These are phyloP conservation scores for Berkeleyomyces basicola DNA, from an alignment of 2,329 filamentous ascomycete genomes.

Conservation along the genomic window DNA sequence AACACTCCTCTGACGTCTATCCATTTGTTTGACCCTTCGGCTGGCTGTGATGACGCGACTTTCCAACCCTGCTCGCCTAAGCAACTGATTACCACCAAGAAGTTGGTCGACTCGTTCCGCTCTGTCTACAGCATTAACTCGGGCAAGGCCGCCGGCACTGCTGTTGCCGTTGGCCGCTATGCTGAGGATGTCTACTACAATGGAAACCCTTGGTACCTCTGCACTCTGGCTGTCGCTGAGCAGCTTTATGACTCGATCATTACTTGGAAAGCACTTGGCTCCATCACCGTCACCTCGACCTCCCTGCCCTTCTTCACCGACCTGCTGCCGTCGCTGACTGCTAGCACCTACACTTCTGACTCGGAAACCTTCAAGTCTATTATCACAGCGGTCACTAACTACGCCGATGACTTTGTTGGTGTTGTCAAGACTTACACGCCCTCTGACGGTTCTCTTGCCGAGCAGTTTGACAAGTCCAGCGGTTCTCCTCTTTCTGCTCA, in stretches of 20 bases:
- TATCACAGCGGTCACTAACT: slow-evolving; percentile 37
- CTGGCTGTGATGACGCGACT: slow-evolving; percentile 49
- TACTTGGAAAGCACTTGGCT: slow-evolving; percentile 48
- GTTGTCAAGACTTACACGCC: slow-evolving; percentile 47
- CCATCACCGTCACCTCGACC: slow-evolving; percentile 44
- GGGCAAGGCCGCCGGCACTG: slow-evolving; percentile 40
- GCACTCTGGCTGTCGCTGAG: slow-evolving; percentile 62
- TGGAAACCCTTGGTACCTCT: slow-evolving; percentile 70
- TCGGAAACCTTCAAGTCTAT: slow-evolving; percentile 36
- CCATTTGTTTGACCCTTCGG: slow-evolving; percentile 50
- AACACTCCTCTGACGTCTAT: slow-evolving; percentile 53
- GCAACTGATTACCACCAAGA: slow-evolving; percentile 61
- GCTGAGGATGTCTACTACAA: slow-evolving; percentile 58
- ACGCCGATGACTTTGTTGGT: slow-evolving; percentile 44
- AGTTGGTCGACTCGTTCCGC: slow-evolving; percentile 59
- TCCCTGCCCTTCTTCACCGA: slow-evolving; percentile 59
- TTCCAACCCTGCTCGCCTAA: slow-evolving; percentile 63
- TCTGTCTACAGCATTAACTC: slow-evolving; percentile 51
- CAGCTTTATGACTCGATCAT: slow-evolving; percentile 62
- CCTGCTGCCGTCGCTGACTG: slow-evolving; percentile 37
- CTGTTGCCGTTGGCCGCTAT: slow-evolving; percentile 50
- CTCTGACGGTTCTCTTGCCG: slow-evolving; percentile 44
- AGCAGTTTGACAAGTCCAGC: slow-evolving; percentile 44
- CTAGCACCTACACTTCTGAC: slow-evolving; percentile 43
- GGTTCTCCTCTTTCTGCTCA: slow-evolving; percentile 43